Conservation (phyloP, 805 yeast genomes). For the Candida tibetensis region DNA sequence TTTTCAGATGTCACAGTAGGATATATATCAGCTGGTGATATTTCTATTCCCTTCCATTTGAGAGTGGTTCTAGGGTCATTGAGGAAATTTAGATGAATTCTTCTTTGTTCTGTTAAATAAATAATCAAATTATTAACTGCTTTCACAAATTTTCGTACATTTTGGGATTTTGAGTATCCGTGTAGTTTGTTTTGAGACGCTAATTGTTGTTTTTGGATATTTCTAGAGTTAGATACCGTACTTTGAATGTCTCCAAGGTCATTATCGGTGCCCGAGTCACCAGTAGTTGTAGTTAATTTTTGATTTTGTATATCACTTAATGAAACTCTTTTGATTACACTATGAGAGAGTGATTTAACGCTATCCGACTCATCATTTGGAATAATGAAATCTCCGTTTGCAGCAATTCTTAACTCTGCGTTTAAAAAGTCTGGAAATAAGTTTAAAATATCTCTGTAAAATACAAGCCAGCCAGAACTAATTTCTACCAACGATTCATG, state of each 20-base stretch:
- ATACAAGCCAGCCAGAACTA: slow-evolving; percentile 40
- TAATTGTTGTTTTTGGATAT: neutral
- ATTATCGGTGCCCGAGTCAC: slow-evolving; percentile 15
- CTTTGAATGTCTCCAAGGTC: slow-evolving; percentile 6
- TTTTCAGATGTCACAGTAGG: slow-evolving; percentile 23
- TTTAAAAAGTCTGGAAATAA: slow-evolving; percentile 40
- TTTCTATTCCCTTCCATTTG: slow-evolving; percentile 47
- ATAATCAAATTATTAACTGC: slow-evolving; percentile 44
- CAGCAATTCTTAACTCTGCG: slow-evolving; percentile 16
- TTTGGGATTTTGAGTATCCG: slow-evolving; percentile 18
- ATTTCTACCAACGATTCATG: slow-evolving; percentile 40
- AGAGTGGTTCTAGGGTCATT: slow-evolving; percentile 24
- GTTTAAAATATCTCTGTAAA: slow-evolving; percentile 31
- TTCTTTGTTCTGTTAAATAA: slow-evolving; percentile 51
- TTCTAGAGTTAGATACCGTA: neutral
- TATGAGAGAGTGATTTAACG: slow-evolving; percentile 13
- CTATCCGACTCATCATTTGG: slow-evolving; percentile 11
- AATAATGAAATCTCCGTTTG: slow-evolving; percentile 7
- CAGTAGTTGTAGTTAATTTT: slow-evolving; percentile 9
- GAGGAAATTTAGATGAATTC: slow-evolving; percentile 44
- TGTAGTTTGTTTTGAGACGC: neutral
- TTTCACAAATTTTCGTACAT: slow-evolving; percentile 26
- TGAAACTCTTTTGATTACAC: slow-evolving; percentile 19
- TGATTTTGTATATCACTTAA: slow-evolving; percentile 16
- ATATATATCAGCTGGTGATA: slow-evolving; percentile 43